These are phyloP conservation scores for Verticillium nonalfalfae DNA, from an alignment of 2,329 filamentous ascomycete species.

Conservation along the genomic window DNA sequence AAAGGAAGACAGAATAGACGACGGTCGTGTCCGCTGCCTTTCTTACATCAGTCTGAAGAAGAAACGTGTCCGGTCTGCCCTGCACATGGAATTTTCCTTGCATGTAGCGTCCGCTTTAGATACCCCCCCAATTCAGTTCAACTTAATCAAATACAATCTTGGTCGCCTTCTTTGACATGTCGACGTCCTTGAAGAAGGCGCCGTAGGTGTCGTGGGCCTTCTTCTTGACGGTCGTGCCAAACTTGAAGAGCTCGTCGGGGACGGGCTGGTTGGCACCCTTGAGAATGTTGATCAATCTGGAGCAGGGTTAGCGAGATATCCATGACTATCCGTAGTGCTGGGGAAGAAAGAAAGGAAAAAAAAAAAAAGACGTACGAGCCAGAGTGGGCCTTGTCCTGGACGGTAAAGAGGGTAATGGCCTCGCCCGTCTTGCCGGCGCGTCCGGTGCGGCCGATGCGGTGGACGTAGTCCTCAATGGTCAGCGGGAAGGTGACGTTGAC, in stretches of 20 bases:
- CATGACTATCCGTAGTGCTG: too few relatives aligned
- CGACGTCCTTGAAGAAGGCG: slow-evolving; percentile 89
- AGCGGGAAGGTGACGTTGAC: slow-evolving; percentile 95
- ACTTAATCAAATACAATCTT: slow-evolving; percentile 82
- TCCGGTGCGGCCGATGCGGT: slow-evolving; percentile 92
- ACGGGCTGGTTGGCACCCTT: slow-evolving; percentile 89
- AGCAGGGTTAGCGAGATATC: slow-evolving; percentile 16
- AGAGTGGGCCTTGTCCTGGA: slow-evolving; percentile 87
- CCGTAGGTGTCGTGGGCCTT: slow-evolving; percentile 95
- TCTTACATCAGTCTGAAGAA: neutral
- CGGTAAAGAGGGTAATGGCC: slow-evolving; percentile 90
- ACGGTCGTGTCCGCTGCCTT: too few relatives aligned
- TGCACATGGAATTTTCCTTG: neutral
- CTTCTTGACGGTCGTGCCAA: slow-evolving; percentile 97
- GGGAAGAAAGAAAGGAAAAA: too few relatives aligned
- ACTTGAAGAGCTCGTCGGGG: slow-evolving; percentile 86
- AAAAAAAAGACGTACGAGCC: slow-evolving; percentile 85
- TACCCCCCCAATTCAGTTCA: neutral
- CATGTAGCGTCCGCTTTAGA: neutral
- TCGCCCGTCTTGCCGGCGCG: slow-evolving; percentile 84
- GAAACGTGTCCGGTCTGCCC: neutral
- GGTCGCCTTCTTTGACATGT: slow-evolving; percentile 74
- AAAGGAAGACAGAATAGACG: neutral
- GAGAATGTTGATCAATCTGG: slow-evolving; percentile 84
- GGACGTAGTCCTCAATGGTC: slow-evolving; percentile 95